These are phyloP conservation scores for Stephania japonica DNA, from an alignment of 164 flowering plant species.

Conservation along the genomic window DNA sequence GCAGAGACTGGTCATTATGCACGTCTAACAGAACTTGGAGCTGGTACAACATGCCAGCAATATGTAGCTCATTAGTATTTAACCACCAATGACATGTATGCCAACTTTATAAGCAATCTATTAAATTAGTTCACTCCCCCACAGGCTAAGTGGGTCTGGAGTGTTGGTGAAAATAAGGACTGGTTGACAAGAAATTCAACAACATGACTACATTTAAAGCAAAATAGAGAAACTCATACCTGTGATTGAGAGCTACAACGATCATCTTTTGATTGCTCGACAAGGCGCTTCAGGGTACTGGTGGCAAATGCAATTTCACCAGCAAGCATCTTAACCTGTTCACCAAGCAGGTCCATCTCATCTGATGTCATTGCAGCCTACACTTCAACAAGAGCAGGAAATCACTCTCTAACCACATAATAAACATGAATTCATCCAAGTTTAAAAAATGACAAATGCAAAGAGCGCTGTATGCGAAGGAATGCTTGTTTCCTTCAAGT, in stretches of 20 bases:
- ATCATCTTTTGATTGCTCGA: conserved; percentile 82
- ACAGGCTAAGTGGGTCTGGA: not conserved
- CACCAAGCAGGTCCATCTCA: conserved; percentile 90
- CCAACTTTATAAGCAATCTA: not conserved
- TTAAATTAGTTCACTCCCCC: not conserved
- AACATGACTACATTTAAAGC: not conserved
- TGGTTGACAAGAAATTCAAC: not conserved
- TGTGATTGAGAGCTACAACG: conserved; percentile 66
- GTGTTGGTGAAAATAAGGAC: not conserved
- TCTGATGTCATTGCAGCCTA: conserved; percentile 74
- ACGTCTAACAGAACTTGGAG: not conserved
- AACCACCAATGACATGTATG: not conserved
- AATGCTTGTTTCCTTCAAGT: not conserved
- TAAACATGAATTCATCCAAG: not conserved
- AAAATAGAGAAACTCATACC: conserved; percentile 28
- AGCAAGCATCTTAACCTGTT: conserved; percentile 99
- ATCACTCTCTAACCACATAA: not conserved
- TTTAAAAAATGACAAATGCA: not conserved
- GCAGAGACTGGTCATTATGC: not conserved
- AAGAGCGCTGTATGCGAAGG: not conserved
- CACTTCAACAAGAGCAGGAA: not conserved
- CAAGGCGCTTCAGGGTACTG: conserved; percentile 86
- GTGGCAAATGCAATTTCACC: conserved; percentile 96
- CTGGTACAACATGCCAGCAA: not conserved
- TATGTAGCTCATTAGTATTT: not conserved